Evolutionary conservation across 495 filamentous ascomycete species (phyloP).

Genomic region (Sphaerosporella brunnea): DNA sequence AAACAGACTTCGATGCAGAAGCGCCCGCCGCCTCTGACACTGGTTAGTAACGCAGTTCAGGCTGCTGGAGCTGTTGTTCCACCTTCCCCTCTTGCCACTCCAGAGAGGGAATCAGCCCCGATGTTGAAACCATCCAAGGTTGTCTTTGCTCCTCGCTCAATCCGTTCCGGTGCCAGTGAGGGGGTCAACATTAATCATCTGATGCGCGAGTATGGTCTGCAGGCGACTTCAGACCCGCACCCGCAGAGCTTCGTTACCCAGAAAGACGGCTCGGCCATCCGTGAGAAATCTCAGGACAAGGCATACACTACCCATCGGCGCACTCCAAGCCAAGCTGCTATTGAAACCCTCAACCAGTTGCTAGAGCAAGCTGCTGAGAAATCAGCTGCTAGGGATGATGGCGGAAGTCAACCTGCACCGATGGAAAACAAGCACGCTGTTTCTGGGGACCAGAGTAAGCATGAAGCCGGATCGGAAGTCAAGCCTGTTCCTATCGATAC

Average conservation of each 20-base stretch:
- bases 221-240: neutral
- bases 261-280: too few species aligned
- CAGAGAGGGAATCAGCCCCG: neutral
- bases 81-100: neutral
- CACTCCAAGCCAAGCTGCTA: neutral
- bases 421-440: too few species aligned
- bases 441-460: neutral
- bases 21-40: neutral
- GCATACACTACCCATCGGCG: too few species aligned
- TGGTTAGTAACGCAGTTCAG: neutral
- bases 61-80: neutral
- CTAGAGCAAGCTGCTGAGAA: too few species aligned
- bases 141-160: neutral
- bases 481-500: too few species aligned
- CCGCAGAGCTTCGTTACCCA: too few species aligned
- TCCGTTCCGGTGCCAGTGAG: neutral
- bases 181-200: neutral
- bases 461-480: neutral
- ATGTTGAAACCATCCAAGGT: neutral
- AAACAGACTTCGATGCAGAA: neutral
- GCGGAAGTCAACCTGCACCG: too few species aligned
- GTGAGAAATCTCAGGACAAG: too few species aligned
- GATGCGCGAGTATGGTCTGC: conserved; percentile 2
- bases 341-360: neutral
- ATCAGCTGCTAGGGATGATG: too few species aligned